Conservation (phyloP, 2,329 filamentous ascomycete genomes). For the Emmonsia crescens region DNA sequence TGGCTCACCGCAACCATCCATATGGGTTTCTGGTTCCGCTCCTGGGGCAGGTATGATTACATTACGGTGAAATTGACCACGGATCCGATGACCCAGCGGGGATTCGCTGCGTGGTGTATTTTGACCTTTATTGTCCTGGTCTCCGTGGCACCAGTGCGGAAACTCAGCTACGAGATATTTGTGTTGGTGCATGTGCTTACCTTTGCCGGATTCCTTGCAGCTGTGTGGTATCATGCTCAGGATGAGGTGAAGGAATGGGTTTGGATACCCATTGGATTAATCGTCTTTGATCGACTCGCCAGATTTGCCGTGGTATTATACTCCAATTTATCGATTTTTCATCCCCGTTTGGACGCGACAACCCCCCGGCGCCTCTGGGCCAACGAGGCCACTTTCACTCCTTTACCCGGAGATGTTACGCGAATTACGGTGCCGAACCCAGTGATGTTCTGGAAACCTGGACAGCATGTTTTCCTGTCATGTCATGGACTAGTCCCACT, state of each 20-base stretch:
- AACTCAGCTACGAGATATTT: constrained; percentile 44
- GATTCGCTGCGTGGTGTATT: constrained; percentile 43
- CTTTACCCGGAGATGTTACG: constrained; percentile 46
- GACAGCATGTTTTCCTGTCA: constrained; percentile 53
- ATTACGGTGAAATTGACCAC: constrained; percentile 38
- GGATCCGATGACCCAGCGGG: constrained; percentile 40
- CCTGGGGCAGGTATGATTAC: constrained; percentile 43
- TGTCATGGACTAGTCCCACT: constrained; percentile 47
- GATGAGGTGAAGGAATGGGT: constrained; percentile 34
- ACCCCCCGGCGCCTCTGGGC: constrained; percentile 21
- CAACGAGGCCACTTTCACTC: constrained; percentile 36
- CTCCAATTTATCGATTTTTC: constrained; percentile 34
- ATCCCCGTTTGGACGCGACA: constrained; percentile 15
- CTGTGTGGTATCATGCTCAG: constrained; percentile 40
- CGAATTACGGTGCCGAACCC: constrained; percentile 46
- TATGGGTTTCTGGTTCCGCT: constrained; percentile 44
- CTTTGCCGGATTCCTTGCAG: constrained; percentile 38
- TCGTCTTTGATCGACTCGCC: constrained; percentile 35
- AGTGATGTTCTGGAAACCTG: constrained; percentile 48
- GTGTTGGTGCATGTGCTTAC: constrained; percentile 45
- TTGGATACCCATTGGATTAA: constrained; percentile 39
- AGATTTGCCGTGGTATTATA: constrained; percentile 28
- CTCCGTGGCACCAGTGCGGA: constrained; percentile 40
- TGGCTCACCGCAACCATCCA: constrained; percentile 45
- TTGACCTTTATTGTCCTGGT: constrained; percentile 42